Base-by-base conservation (phyloP, 179 eudicot species). In the Pouteria campechiana region DNA sequence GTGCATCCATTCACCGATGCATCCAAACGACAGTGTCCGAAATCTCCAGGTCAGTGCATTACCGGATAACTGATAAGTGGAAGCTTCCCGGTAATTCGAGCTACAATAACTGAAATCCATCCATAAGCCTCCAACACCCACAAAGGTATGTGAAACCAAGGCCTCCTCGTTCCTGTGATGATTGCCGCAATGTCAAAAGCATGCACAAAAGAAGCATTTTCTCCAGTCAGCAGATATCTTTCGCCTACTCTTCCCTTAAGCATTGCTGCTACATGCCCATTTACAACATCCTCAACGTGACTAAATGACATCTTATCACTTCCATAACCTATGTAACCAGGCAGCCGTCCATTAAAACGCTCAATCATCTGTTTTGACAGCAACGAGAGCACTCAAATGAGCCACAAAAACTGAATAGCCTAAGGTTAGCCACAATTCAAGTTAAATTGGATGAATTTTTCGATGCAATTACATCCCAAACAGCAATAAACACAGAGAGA, bases 11-110 rank as follows among this genome's bases (percentile, higher is more conserved):
- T n/a, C n/a, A n/a, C n/a, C n/a, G n/a, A n/a, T n/a, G n/a, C n/a
- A n/a, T n/a, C n/a, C n/a, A n/a, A n/a, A n/a, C n/a, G n/a, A n/a
- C n/a, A n/a, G n/a, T n/a, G n/a, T n/a, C n/a, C n/a, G n/a, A n/a
- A n/a, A n/a, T n/a, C n/a, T n/a, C n/a, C n/a, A n/a, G n/a, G n/a
- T n/a, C n/a, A 44, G 7, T n/a, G 40, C 60, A 35, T n/a, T 81
- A 90, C 98, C 80, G 95, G 95, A 25, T 95, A 93, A 50, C 98
- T 85, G 46, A 90, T 50, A 33, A 90, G 48, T 5, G 97, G 95
- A 67, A 74, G 79, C 54, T 70, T 78, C 58, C 98, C 87, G 2
- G 90, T 86, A 46, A 86, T 60, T 49, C 73, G 60, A 25, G 90
- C 57, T 60, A 79, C 6, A n/a, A 79, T 44, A 41, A 81, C 58